A percentile compares a stretch with the other conserved stretches of the same genome.
Conservation (phyloP, 73 alveolate species). For the Paramecium sonneborni region DNA sequence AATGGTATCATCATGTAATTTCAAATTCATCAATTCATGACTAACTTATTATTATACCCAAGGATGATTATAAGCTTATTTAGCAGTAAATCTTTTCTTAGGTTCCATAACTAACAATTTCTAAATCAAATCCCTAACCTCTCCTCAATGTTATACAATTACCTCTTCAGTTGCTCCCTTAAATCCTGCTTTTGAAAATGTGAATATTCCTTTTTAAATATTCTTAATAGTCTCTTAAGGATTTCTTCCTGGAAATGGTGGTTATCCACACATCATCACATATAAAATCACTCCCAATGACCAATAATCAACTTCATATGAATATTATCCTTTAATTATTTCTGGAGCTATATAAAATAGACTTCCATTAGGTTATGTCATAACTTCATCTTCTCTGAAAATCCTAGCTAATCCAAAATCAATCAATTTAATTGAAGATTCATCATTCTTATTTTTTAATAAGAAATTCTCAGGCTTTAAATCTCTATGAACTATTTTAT, state of each 20-base stretch:
- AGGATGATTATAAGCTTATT: constrained; percentile 73
- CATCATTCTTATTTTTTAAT: constrained; percentile 64
- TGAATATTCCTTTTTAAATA: constrained; percentile 61
- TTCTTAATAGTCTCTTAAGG: constrained; percentile 71
- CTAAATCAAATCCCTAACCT: constrained; percentile 21
- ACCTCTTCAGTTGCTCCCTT: constrained; percentile 26
- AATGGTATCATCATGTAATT: neutral
- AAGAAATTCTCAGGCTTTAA: constrained; percentile 76
- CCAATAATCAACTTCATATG: constrained; percentile 73
- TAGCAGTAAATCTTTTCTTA: constrained; percentile 64
- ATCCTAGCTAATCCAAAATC: constrained; percentile 82
- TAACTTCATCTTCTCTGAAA: constrained; percentile 50
- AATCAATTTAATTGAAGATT: constrained; percentile 66
- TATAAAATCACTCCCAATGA: constrained; percentile 72
- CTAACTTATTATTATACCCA: constrained; percentile 59
- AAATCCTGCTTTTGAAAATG: constrained; percentile 11
- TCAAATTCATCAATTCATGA: neutral
- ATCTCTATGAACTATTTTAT: constrained; percentile 74
- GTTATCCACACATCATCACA: constrained; percentile 12
- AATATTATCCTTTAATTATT: constrained; percentile 68
- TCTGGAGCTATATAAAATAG: constrained; percentile 80
- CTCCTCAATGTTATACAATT: neutral
- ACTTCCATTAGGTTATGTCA: constrained; percentile 72
- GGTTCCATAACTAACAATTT: constrained; percentile 32
- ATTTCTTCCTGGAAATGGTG: constrained; percentile 72